Evolutionary conservation across 495 filamentous ascomycete species (phyloP), one percentile per base, ranked within the genome.

Genomic region (Xylaria sp.): DNA sequence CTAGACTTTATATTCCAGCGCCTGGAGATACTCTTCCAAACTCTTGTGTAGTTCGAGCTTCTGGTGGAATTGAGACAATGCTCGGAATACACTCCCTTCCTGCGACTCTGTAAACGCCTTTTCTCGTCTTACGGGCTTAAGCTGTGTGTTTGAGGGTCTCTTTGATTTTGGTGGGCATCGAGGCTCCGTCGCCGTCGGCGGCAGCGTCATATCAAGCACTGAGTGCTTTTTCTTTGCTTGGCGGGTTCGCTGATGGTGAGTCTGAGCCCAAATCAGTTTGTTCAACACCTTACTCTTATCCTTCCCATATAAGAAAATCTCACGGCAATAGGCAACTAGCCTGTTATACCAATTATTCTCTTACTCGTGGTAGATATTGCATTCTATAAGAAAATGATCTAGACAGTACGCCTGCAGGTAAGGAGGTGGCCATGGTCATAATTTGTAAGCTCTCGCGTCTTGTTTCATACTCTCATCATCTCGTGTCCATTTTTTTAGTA

Each of bases 11-110:
- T 29, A 37, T 43, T 76, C 74, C n/a, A 78, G 52, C 24, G 43
- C 46, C 5, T 58, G 71, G 33, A 71, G 74, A 44, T 76, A 76
- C 1, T 74, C 19, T 12, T 41, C 58, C 68, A 57, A 69, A 9
- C 55, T 37, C 21, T 63, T 63, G n/a, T 69, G 43, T 7, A 69
- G 44, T 15, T 69, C 57, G 33, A 69, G 68, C 14, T 55, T 53
- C 33, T 41, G 11, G 21, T 19, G 53, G 2, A 69, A 44, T 17
- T n/a, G 24, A 12, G 57, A 52, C 43, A 69, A 53, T 1, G 63
- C 61, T 15, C 58, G 41, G 33, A 53, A 33, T 44, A 69, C 55
- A 24, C 11, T 14, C 6, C 68, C 68, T 7, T 50, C 43, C 9
- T n/a, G 58, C 17, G 68, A 69, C 8, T 41, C 15, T 15, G 9